phyloP scores from a whole-genome alignment of 106 monocot species.

The Dendrobium officinale region DNA sequence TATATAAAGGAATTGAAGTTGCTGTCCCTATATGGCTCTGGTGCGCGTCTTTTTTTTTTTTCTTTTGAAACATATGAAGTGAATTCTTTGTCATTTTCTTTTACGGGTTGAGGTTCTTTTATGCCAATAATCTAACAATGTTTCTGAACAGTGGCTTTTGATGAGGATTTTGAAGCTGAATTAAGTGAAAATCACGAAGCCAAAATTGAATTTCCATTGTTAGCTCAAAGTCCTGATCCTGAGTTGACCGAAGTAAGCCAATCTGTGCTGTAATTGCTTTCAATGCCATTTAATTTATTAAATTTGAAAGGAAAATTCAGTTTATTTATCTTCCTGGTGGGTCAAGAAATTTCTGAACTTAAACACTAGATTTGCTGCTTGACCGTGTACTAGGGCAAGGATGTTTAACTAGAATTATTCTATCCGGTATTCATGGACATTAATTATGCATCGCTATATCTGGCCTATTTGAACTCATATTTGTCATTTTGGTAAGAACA shows the following conservation, averaged over 20 bases:
- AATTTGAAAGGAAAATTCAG: neutral
- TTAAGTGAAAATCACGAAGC: slow-evolving; percentile 79
- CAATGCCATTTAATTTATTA: neutral
- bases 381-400: neutral
- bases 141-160: slow-evolving; percentile 68
- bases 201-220: slow-evolving; percentile 56
- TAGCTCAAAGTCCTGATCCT: slow-evolving; percentile 69
- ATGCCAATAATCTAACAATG: neutral
- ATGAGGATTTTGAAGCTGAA: slow-evolving; percentile 98
- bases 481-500: neutral
- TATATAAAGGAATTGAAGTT: slow-evolving; percentile 79
- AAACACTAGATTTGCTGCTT: neutral
- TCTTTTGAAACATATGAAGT: neutral
- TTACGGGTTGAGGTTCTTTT: neutral
- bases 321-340: neutral
- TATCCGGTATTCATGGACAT: neutral
- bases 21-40: slow-evolving; percentile 87
- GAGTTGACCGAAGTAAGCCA: slow-evolving; percentile 76
- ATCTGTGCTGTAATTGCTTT: neutral
- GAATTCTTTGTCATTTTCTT: neutral
- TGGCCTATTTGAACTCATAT: neutral
- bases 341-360: neutral
- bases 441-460: neutral
- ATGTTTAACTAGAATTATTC: neutral
- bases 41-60: slow-evolving; percentile 22